Conservation (phyloP, 2,329 filamentous ascomycete genomes). For the Plectosphaerella cucumerina region DNA sequence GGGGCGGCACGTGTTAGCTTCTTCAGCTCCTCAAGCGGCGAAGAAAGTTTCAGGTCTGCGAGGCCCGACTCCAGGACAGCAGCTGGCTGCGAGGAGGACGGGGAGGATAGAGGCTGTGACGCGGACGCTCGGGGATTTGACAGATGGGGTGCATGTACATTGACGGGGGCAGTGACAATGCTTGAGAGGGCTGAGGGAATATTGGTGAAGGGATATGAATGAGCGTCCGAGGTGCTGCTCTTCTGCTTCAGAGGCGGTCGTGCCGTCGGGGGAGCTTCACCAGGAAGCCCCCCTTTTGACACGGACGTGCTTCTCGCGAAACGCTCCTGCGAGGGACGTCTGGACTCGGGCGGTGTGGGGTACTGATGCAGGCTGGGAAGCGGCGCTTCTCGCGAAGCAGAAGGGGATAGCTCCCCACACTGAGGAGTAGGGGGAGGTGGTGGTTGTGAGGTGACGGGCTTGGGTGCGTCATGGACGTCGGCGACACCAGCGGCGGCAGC, state of each 20-base stretch:
- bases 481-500: no score
- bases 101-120: conserved; percentile 43
- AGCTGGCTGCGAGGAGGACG: conserved; percentile 43
- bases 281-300: conserved; percentile 22
- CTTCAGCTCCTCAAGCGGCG: conserved; percentile 65
- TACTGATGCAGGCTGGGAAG: conserved; percentile 7
- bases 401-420: background rate
- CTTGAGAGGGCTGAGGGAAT: conserved; percentile 57
- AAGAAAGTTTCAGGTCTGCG: conserved; percentile 47
- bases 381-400: background rate
- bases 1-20: conserved; percentile 83
- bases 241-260: conserved; percentile 34
- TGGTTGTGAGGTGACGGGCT: no score
- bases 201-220: conserved; percentile 38
- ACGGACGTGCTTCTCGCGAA: conserved; percentile 22
- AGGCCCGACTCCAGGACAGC: conserved; percentile 29
- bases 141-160: conserved; percentile 62
- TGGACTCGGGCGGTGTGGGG: conserved; percentile 15
- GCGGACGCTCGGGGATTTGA: conserved; percentile 57
- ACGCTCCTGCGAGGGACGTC: conserved; percentile 13
- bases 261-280: conserved; percentile 25
- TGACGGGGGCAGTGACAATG: conserved; percentile 55
- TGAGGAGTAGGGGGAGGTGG: background rate
- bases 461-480: no score
- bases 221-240: conserved; percentile 36